These are phyloP conservation scores for Bipolaris zeicola DNA, from an alignment of 2,329 filamentous ascomycete species.

Conservation along the genomic window DNA sequence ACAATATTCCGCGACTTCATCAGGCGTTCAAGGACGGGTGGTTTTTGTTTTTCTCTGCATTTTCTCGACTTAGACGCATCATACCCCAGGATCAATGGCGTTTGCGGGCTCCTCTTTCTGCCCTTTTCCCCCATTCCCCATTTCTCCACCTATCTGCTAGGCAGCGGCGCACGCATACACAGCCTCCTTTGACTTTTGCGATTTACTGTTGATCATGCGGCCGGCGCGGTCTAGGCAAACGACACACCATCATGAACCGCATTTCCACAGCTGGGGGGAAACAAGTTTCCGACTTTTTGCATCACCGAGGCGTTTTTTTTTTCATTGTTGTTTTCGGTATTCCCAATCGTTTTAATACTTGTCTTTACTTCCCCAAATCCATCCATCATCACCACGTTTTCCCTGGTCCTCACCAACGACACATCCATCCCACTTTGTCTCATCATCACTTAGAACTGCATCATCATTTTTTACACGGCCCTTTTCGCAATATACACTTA, in stretches of 20 bases:
- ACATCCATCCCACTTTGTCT: too few species aligned
- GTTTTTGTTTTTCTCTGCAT: constrained; percentile 24
- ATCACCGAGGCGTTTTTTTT: constrained; percentile 1
- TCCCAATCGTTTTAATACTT: too few species aligned
- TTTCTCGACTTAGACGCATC: constrained; percentile 32
- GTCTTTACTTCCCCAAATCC: too few species aligned
- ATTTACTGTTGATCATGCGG: constrained; percentile 9
- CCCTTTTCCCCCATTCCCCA: constrained; percentile 10
- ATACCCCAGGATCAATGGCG: constrained; percentile 43
- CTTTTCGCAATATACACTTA: too few species aligned
- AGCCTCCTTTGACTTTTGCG: not conserved
- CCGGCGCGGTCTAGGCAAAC: constrained; percentile 20
- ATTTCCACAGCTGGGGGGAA: constrained; percentile 7
- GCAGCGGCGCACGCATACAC: constrained; percentile 14
- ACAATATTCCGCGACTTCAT: constrained; percentile 13
- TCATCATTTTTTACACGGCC: too few species aligned
- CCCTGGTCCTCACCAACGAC: too few species aligned
- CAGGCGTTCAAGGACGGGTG: constrained; percentile 23
- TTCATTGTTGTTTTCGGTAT: too few species aligned
- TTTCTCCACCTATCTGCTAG: constrained; percentile 17
- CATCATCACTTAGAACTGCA: too few species aligned
- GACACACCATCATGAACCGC: constrained; percentile 18
- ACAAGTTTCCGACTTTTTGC: too few species aligned
- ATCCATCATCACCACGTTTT: too few species aligned
- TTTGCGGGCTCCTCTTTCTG: constrained; percentile 21